A percentile compares a stretch with the other conserved stretches of the same genome.
phyloP scores from a whole-genome alignment of 2,329 filamentous ascomycete genomes.

The Torrubiella hemipterigena region DNA sequence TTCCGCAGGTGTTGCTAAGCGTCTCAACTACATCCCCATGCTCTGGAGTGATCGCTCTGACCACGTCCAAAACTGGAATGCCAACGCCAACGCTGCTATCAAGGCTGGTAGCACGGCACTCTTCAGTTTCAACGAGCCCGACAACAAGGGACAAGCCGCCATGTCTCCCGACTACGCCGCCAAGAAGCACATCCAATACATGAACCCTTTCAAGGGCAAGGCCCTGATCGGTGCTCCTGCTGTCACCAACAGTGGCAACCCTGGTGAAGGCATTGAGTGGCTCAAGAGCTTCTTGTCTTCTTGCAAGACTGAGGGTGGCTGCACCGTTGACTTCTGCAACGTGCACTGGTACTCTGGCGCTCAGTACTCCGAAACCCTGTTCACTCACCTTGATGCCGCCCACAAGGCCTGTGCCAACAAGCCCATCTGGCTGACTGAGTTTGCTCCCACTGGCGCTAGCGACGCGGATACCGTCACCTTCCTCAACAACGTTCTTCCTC shows the following conservation, averaged over 20 bases:
- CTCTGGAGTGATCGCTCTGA: conserved; percentile 42
- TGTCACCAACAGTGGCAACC: conserved; percentile 45
- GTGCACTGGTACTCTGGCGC: conserved; percentile 52
- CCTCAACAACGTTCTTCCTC: conserved; percentile 33
- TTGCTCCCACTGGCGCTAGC: conserved; percentile 37
- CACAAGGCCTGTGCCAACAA: conserved; percentile 31
- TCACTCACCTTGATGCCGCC: conserved; percentile 37
- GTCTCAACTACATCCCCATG: conserved; percentile 52
- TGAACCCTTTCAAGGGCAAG: conserved; percentile 42
- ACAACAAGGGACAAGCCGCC: conserved; percentile 48
- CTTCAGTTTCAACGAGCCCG: conserved; percentile 63
- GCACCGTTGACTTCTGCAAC: conserved; percentile 47
- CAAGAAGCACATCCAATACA: conserved; percentile 35
- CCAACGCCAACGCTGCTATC: conserved; percentile 39
- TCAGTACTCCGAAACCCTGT: conserved; percentile 35
- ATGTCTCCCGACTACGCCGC: conserved; percentile 40
- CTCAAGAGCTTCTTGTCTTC: conserved; percentile 37
- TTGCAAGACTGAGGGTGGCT: conserved; percentile 32
- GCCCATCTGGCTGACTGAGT: conserved; percentile 54
- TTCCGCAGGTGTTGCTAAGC: conserved; percentile 26
- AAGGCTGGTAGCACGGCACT: conserved; percentile 40
- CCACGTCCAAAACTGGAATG: conserved; percentile 36
- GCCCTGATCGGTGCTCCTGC: conserved; percentile 46
- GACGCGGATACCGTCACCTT: conserved; percentile 30
- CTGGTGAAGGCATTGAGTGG: conserved; percentile 43